A percentile compares a stretch with the other conserved stretches of the same genome.
Evolutionary conservation across 2,329 filamentous ascomycete genomes (phyloP).

Genomic region (Berkeleyomyces basicola): DNA sequence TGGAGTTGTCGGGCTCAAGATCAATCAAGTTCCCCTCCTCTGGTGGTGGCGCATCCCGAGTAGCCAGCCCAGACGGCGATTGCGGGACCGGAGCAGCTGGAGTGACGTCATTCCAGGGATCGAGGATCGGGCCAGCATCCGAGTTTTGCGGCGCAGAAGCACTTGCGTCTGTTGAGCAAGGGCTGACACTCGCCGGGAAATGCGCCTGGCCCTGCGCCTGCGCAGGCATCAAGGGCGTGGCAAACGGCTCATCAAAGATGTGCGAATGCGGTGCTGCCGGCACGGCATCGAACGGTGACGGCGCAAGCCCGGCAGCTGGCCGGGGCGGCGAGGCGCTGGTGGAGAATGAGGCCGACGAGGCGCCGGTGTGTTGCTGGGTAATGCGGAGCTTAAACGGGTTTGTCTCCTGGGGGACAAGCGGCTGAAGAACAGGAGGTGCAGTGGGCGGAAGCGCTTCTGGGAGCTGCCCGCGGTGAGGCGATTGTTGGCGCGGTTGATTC

Average conservation of each 20-base stretch:
- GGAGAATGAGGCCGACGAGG: neutral
- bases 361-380: neutral
- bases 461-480: neutral
- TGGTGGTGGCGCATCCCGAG: conserved; percentile 12
- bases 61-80: neutral
- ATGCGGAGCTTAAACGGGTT: conserved; percentile 6
- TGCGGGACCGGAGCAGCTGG: neutral
- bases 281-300: neutral
- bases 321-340: neutral
- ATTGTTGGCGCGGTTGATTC: neutral
- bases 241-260: neutral
- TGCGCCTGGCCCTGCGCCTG: neutral
- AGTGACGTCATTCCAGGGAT: conserved; percentile 6
- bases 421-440: neutral
- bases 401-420: conserved; percentile 1
- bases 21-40: conserved; percentile 39
- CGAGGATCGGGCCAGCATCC: neutral
- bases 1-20: neutral
- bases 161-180: conserved; percentile 6
- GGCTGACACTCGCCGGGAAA: neutral
- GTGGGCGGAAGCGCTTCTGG: neutral
- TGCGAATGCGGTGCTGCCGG: neutral
- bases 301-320: neutral
- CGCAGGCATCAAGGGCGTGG: neutral
- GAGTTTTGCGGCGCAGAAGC: neutral